Base-by-base conservation (phyloP, 805 yeast species). In the Saturnispora ahearnii region DNA sequence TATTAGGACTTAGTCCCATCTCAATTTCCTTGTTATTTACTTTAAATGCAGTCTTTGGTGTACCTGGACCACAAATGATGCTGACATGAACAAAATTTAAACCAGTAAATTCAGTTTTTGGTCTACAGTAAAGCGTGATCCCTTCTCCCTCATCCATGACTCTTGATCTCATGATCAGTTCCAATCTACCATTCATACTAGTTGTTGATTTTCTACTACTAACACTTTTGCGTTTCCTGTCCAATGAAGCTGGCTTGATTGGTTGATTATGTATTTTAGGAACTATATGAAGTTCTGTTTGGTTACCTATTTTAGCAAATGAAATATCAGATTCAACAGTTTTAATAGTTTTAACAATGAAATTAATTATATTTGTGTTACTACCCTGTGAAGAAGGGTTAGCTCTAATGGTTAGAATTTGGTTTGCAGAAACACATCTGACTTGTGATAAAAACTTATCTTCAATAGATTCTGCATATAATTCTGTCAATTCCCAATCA, bases 401-500 rank as follows among this genome's bases (percentile, higher is more conserved):
- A 1, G 95, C 85, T 59, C 79, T 87, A 3, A 90, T 83, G 5
- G 84, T 75, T 45, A 90, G 66, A 1, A 70, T 65, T 54, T 82
- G 89, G 43, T 73, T 70, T 18, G 73, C 45, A 0, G 80, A 70
- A 1, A 89, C 84, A 45, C 90, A 84, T 51, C 97, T 71, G 1
- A 95, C 81, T 62, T 91, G 97, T 49, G 82, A 78, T 33, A 91
- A 68, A 57, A 90, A 73, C 54, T 78, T 77, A 43, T 80, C 78
- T 61, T 91, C 97, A 26, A 91, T 74, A 40, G 73, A 77, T 29
- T 76, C 79, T 2, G 96, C 91, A 63, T 91, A 86, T 2, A 84
- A 65, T 60, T 90, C 96, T 2, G 89, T 85, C 28, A 87, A 69
- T 56, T 90, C 97, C 97, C 97, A 91, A 61, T 91, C 99, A 5